These are phyloP conservation scores for Haplosporangium sp. DNA, from an alignment of 371 early-diverging fungal genomes.

Conservation along the genomic window DNA sequence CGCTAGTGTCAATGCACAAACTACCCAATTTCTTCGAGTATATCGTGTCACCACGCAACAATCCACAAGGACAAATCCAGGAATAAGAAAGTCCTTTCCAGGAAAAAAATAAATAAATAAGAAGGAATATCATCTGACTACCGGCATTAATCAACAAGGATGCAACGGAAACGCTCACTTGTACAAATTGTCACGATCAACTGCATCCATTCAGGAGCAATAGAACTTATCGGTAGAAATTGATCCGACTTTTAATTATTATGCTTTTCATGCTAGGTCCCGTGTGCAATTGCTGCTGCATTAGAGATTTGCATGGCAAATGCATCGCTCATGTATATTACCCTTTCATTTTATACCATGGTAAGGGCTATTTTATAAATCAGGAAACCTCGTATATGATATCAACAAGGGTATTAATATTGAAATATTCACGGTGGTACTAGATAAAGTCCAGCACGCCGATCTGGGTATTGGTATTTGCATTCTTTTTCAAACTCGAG, in stretches of 20 bases:
- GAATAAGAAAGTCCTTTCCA: too few species aligned
- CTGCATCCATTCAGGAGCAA: not conserved
- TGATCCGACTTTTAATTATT: not conserved
- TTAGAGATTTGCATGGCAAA: slow-evolving; percentile 93
- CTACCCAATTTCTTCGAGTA: too few species aligned
- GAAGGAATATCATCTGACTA: too few species aligned
- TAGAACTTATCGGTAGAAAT: not conserved
- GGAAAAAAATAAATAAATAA: too few species aligned
- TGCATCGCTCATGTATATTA: slow-evolving; percentile 82
- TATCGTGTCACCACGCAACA: too few species aligned
- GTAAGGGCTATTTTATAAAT: slow-evolving; percentile 26
- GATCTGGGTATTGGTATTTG: slow-evolving; percentile 90
- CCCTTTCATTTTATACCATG: slow-evolving; percentile 96
- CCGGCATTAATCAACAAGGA: too few species aligned
- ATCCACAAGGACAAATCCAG: too few species aligned
- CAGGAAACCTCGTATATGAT: not conserved
- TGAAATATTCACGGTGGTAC: not conserved
- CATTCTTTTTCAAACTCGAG: slow-evolving; percentile 90
- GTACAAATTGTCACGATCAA: too few species aligned
- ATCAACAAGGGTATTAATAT: too few species aligned
- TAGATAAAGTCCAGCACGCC: slow-evolving; percentile 89
- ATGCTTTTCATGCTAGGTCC: slow-evolving; percentile 60
- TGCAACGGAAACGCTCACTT: too few species aligned
- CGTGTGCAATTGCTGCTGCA: slow-evolving; percentile 90
- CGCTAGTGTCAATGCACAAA: not conserved